phyloP scores from a whole-genome alignment of 495 filamentous ascomycete species.

The Copromyces sp. region DNA sequence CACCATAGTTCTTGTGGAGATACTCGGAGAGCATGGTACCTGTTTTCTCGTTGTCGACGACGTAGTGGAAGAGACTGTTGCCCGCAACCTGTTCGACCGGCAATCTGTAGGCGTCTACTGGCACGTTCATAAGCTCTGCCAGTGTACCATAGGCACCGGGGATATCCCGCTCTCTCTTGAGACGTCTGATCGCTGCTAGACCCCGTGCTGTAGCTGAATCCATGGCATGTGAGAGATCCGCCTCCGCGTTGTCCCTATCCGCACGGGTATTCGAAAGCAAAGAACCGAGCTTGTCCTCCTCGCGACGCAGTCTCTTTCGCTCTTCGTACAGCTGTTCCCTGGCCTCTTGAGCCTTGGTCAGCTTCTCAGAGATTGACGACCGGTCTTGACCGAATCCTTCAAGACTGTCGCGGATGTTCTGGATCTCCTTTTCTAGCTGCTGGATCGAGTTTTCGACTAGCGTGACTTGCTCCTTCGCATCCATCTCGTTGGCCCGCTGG shows the following conservation, averaged over 20 bases:
- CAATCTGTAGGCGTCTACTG: slow-evolving; percentile 66
- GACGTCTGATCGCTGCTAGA: slow-evolving; percentile 66
- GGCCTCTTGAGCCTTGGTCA: slow-evolving; percentile 70
- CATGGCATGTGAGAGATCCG: slow-evolving; percentile 72
- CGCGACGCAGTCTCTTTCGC: slow-evolving; percentile 81
- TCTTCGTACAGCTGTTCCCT: slow-evolving; percentile 75
- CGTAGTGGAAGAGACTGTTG: slow-evolving; percentile 88
- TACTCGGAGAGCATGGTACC: slow-evolving; percentile 71
- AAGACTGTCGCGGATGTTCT: slow-evolving; percentile 57
- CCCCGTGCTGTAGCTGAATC: slow-evolving; percentile 77
- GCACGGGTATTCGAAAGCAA: slow-evolving; percentile 61
- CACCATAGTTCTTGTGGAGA: slow-evolving; percentile 66
- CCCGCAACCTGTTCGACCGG: slow-evolving; percentile 91
- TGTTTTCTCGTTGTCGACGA: slow-evolving; percentile 87
- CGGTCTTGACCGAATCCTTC: slow-evolving; percentile 69
- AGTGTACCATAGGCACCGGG: slow-evolving; percentile 88
- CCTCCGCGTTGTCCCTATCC: slow-evolving; percentile 68
- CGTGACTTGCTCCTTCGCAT: slow-evolving; percentile 77
- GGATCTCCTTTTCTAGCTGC: slow-evolving; percentile 61
- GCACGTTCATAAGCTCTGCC: slow-evolving; percentile 79
- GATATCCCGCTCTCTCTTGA: slow-evolving; percentile 67
- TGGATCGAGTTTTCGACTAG: slow-evolving; percentile 61
- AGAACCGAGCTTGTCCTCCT: slow-evolving; percentile 77
- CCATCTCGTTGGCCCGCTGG: slow-evolving; percentile 71
- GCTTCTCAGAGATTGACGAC: slow-evolving; percentile 56